A percentile compares a stretch with the other conserved stretches of the same genome.
phyloP scores from a whole-genome alignment of 192 early-diverging fungal genomes.

The Coemansia sp. region DNA sequence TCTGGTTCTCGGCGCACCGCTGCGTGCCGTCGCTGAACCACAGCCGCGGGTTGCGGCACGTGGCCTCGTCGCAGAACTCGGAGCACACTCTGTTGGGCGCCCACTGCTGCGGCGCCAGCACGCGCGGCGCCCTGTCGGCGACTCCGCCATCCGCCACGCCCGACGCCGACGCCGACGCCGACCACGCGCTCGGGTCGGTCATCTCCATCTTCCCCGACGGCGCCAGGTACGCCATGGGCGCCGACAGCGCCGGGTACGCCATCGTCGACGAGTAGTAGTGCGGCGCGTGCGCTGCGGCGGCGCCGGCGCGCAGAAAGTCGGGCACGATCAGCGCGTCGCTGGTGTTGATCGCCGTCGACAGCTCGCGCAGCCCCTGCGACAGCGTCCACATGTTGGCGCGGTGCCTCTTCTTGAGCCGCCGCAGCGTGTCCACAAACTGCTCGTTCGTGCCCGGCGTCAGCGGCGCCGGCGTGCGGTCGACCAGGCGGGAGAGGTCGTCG shows the following conservation, averaged over 20 bases:
- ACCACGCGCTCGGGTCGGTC: slow-evolving; percentile 42
- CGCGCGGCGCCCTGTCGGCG: no score
- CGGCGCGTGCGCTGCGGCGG: not conserved
- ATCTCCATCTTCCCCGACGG: slow-evolving; percentile 56
- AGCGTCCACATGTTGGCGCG: slow-evolving; percentile 42
- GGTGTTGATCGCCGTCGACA: slow-evolving; percentile 48
- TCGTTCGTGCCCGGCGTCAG: slow-evolving; percentile 35
- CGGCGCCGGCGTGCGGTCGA: slow-evolving; percentile 31
- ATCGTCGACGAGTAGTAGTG: slow-evolving; percentile 45
- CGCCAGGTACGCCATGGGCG: slow-evolving; percentile 50
- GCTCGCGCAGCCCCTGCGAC: slow-evolving; percentile 46
- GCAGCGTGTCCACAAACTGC: slow-evolving; percentile 48
- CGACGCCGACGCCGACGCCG: no score
- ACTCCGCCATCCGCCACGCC: no score
- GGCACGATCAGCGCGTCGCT: slow-evolving; percentile 36
- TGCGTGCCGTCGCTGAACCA: slow-evolving; percentile 52
- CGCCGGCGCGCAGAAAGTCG: slow-evolving; percentile 19
- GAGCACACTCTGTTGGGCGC: slow-evolving; percentile 38
- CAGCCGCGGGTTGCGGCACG: slow-evolving; percentile 48
- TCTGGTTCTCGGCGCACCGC: slow-evolving; percentile 53
- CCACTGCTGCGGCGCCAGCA: slow-evolving; percentile 41
- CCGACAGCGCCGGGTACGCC: slow-evolving; percentile 43
- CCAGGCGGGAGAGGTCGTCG: slow-evolving; percentile 56
- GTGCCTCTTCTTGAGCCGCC: slow-evolving; percentile 35
- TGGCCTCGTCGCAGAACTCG: slow-evolving; percentile 46